phyloP scores from a whole-genome alignment of 805 yeast genomes.

The Wickerhamiella kazuoi region DNA sequence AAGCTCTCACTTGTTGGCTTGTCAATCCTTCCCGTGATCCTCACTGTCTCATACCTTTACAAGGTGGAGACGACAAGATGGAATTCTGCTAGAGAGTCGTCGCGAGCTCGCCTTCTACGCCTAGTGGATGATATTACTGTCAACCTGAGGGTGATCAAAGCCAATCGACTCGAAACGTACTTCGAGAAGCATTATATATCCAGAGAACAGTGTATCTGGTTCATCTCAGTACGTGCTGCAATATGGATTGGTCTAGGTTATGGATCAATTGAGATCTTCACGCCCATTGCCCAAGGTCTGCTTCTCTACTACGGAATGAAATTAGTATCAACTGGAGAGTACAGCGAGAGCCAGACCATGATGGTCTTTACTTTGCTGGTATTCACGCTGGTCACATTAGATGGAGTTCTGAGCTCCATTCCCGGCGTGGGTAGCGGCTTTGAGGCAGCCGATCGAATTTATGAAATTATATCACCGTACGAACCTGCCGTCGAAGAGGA shows the following conservation, averaged over 20 bases:
- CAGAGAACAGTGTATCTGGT: conserved; percentile 20
- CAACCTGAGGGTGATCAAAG: conserved; percentile 47
- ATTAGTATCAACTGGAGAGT: conserved; percentile 42
- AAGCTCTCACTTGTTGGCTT: conserved; percentile 67
- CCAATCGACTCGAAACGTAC: conserved; percentile 33
- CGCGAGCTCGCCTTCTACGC: conserved; percentile 6
- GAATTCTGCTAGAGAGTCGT: conserved; percentile 8
- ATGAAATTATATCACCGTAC: neutral
- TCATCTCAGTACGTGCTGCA: conserved; percentile 35
- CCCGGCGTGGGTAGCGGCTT: conserved; percentile 72
- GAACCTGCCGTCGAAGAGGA: neutral
- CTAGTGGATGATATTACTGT: conserved; percentile 33
- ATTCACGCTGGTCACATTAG: conserved; percentile 53
- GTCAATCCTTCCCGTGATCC: conserved; percentile 46
- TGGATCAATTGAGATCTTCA: conserved; percentile 36
- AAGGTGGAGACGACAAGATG: conserved; percentile 23
- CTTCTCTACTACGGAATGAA: conserved; percentile 65
- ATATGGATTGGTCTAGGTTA: conserved; percentile 48
- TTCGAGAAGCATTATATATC: conserved; percentile 22
- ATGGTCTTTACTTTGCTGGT: conserved; percentile 54
- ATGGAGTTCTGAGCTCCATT: conserved; percentile 40
- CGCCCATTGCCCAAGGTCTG: conserved; percentile 48
- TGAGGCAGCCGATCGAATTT: conserved; percentile 14
- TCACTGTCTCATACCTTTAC: conserved; percentile 31
- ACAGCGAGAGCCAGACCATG: conserved; percentile 40